Percentiles rank a stretch among this genome's conserved stretches.
Conservation (phyloP, 331 rosid genomes). For the Quercus lobata region DNA sequence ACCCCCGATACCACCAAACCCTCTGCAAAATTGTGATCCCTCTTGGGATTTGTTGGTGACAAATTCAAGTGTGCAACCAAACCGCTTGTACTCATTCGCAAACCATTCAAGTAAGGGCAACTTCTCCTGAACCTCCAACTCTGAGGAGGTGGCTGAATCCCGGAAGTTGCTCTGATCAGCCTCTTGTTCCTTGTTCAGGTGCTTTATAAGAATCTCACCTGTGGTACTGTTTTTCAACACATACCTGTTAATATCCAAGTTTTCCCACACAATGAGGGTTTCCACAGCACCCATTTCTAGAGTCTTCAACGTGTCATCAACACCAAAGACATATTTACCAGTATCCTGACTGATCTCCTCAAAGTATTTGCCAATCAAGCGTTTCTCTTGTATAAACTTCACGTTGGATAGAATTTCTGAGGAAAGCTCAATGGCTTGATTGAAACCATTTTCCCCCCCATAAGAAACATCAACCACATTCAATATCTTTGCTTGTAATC, state of each 20-base stretch:
- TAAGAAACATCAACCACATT: slow-evolving; percentile 72
- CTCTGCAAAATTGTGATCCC: slow-evolving; percentile 75
- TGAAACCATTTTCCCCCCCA: slow-evolving; percentile 72
- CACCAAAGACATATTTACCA: slow-evolving; percentile 66
- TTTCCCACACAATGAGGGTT: slow-evolving; percentile 65
- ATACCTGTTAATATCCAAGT: slow-evolving; percentile 54
- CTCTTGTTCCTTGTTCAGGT: slow-evolving; percentile 58
- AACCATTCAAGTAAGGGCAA: slow-evolving; percentile 68
- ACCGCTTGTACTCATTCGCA: slow-evolving; percentile 58
- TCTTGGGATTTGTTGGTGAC: slow-evolving; percentile 77
- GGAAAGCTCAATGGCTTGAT: slow-evolving; percentile 66
- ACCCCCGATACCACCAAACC: slow-evolving; percentile 73
- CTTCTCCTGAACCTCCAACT: slow-evolving; percentile 67
- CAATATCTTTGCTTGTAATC: slow-evolving; percentile 61
- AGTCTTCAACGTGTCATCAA: slow-evolving; percentile 67
- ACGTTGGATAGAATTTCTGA: slow-evolving; percentile 60
- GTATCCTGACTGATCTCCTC: slow-evolving; percentile 76
- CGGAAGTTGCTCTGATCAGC: slow-evolving; percentile 49
- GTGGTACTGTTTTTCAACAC: slow-evolving; percentile 45
- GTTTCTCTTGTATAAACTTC: slow-evolving; percentile 69
- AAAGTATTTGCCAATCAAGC: slow-evolving; percentile 59
- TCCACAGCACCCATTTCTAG: slow-evolving; percentile 76
- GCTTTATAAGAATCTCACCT: slow-evolving; percentile 52
- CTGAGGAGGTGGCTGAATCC: slow-evolving; percentile 34
- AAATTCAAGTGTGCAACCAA: slow-evolving; percentile 61